These are phyloP conservation scores for Synchytrium microbalum DNA, from an alignment of 371 early-diverging fungal genomes.

Conservation along the genomic window DNA sequence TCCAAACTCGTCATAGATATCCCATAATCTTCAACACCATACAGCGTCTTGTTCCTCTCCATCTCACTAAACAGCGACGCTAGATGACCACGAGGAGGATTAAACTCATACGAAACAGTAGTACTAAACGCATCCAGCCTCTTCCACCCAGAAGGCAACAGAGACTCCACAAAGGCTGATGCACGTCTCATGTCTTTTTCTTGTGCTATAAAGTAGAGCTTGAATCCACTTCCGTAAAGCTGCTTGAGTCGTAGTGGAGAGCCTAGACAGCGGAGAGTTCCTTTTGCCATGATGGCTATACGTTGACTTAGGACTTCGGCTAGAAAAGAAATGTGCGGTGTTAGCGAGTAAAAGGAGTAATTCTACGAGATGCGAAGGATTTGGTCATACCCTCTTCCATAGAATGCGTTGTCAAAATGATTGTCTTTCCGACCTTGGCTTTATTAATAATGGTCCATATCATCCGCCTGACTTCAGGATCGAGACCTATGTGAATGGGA, in stretches of 20 bases:
- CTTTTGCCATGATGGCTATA: constrained; percentile 24
- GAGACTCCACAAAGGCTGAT: constrained; percentile 26
- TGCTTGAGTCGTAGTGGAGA: constrained; percentile 12
- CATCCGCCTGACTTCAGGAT: constrained; percentile 58
- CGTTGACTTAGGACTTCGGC: constrained; percentile 27
- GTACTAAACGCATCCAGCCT: constrained; percentile 27
- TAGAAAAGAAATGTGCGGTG: neutral
- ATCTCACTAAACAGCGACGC: neutral
- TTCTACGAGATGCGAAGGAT: constrained; percentile 6
- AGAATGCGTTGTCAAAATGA: constrained; percentile 45
- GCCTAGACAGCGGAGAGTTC: constrained; percentile 15
- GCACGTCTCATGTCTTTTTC: constrained; percentile 29
- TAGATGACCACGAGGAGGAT: neutral
- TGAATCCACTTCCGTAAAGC: constrained; percentile 50
- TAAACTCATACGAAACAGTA: constrained; percentile 7
- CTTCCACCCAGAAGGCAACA: constrained; percentile 41
- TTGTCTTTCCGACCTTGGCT: constrained; percentile 51
- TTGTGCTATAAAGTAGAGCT: constrained; percentile 38
- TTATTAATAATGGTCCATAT: constrained; percentile 61
- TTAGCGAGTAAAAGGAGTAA: constrained; percentile 60
- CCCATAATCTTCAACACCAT: neutral
- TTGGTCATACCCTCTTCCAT: constrained; percentile 29
- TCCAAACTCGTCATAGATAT: constrained; percentile 1
- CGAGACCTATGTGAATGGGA: constrained; percentile 45
- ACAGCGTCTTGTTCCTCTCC: neutral